Conservation (phyloP, 2,329 filamentous ascomycete genomes). For the Aspergillus transmontanensis region DNA sequence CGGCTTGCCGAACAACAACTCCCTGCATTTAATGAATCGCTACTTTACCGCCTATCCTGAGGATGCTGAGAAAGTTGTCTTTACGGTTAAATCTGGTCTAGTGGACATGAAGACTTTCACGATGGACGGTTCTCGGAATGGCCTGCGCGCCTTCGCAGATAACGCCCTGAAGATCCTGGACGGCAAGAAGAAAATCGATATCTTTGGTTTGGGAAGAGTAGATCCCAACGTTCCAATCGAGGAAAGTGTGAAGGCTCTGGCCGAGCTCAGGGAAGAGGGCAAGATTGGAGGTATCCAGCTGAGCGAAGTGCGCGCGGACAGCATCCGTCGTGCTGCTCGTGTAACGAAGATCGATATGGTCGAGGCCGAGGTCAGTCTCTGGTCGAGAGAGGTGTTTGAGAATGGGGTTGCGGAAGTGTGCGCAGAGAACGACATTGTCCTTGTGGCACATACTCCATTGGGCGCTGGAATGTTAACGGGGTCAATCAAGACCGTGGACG, state of each 20-base stretch:
- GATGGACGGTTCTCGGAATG: not conserved
- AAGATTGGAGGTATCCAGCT: constrained; percentile 41
- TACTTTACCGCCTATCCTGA: constrained; percentile 33
- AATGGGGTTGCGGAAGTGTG: constrained; percentile 56
- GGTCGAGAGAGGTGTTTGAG: constrained; percentile 53
- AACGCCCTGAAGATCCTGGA: not conserved
- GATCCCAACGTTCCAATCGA: constrained; percentile 36
- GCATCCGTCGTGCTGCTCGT: constrained; percentile 25
- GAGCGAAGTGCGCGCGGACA: constrained; percentile 38
- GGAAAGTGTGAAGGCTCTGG: constrained; percentile 38
- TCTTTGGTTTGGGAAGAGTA: not conserved
- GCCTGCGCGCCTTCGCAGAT: not conserved
- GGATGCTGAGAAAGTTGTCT: constrained; percentile 29
- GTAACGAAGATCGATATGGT: not conserved
- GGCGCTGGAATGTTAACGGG: constrained; percentile 62
- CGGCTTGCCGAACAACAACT: constrained; percentile 33
- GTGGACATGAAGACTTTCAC: not conserved
- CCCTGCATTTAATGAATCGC: constrained; percentile 29
- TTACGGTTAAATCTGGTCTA: constrained; percentile 5
- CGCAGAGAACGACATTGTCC: constrained; percentile 65
- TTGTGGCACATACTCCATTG: constrained; percentile 74
- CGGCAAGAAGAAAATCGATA: not conserved
- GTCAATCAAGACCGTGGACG: constrained; percentile 52
- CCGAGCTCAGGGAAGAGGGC: constrained; percentile 35
- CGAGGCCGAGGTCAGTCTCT: constrained; percentile 53